These are phyloP conservation scores for Microbotryum saponariae DNA, from an alignment of 1,284 basidiomycete genomes.

Conservation along the genomic window DNA sequence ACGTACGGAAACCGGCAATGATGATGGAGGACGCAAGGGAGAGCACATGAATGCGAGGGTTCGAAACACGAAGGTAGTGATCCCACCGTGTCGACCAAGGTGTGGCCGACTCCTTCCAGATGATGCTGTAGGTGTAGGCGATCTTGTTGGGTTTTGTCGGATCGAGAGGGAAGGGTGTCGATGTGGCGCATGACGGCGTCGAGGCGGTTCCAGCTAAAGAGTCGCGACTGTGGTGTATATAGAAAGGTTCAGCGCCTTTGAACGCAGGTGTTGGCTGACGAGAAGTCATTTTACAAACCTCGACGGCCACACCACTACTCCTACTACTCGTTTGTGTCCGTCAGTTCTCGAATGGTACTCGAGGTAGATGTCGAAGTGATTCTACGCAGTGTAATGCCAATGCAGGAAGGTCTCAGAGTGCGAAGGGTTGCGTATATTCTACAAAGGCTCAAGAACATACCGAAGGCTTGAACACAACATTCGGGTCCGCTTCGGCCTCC, in stretches of 20 bases:
- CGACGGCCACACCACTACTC: slow-evolving; percentile 81
- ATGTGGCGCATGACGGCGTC: slow-evolving; percentile 17
- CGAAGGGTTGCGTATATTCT: no score
- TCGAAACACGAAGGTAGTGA: slow-evolving; percentile 65
- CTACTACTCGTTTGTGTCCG: slow-evolving; percentile 67
- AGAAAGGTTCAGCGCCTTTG: slow-evolving; percentile 31
- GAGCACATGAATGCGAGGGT: slow-evolving; percentile 59
- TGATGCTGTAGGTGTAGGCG: slow-evolving; percentile 80
- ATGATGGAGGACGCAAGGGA: slow-evolving; percentile 88
- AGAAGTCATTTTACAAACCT: neutral
- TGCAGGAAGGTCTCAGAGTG: no score
- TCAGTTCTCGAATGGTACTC: slow-evolving; percentile 73
- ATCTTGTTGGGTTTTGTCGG: slow-evolving; percentile 61
- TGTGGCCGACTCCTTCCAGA: slow-evolving; percentile 53
- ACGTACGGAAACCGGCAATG: slow-evolving; percentile 78
- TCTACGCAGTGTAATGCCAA: slow-evolving; percentile 45
- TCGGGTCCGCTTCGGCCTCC: no score
- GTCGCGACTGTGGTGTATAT: slow-evolving; percentile 36
- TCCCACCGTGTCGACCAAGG: slow-evolving; percentile 87
- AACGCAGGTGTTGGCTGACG: neutral
- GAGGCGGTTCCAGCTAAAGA: slow-evolving; percentile 6
- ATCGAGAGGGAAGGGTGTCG: slow-evolving; percentile 52
- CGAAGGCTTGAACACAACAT: no score
- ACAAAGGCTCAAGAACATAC: no score
- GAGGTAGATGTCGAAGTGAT: slow-evolving; percentile 79